phyloP scores from a whole-genome alignment of 495 filamentous ascomycete genomes.

The Tuber aestivum region DNA sequence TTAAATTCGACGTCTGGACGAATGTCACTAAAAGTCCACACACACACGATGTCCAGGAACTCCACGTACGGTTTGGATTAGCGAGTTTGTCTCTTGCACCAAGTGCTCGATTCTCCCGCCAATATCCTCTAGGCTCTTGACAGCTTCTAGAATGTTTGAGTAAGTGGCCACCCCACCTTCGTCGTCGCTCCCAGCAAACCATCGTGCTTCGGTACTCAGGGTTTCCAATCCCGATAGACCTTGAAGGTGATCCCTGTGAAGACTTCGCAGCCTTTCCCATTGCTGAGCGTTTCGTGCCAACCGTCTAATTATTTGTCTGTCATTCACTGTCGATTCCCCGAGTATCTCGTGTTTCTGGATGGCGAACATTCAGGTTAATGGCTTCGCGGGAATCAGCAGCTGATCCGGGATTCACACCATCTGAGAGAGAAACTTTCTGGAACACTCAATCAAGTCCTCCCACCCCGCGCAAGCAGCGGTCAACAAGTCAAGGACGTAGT shows the following conservation, averaged over 20 bases:
- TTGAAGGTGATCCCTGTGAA: not conserved
- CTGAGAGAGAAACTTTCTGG: not conserved
- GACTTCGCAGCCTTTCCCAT: not conserved
- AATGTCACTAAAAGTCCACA: not conserved
- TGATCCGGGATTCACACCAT: not conserved
- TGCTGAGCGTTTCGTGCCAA: not conserved
- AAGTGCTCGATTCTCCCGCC: not conserved
- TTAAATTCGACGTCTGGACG: conserved; percentile 25
- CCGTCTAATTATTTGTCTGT: not conserved
- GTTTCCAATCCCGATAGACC: not conserved
- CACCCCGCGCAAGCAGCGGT: not conserved
- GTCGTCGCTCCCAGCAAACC: not conserved
- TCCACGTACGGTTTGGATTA: not conserved
- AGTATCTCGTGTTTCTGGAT: not conserved
- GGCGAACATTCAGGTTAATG: not conserved
- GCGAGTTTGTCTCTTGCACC: not conserved
- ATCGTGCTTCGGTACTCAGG: not conserved
- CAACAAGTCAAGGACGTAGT: not conserved
- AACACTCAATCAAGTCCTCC: conserved; percentile 4
- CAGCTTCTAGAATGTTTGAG: not conserved
- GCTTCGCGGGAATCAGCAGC: not conserved
- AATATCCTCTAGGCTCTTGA: not conserved
- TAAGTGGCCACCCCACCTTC: not conserved
- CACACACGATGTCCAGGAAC: not conserved
- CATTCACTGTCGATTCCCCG: conserved; percentile 1